Evolutionary conservation across 768 basidiomycete genomes (phyloP), one percentile per base, ranked within the genome.

Genomic region (Mycena filopes): DNA sequence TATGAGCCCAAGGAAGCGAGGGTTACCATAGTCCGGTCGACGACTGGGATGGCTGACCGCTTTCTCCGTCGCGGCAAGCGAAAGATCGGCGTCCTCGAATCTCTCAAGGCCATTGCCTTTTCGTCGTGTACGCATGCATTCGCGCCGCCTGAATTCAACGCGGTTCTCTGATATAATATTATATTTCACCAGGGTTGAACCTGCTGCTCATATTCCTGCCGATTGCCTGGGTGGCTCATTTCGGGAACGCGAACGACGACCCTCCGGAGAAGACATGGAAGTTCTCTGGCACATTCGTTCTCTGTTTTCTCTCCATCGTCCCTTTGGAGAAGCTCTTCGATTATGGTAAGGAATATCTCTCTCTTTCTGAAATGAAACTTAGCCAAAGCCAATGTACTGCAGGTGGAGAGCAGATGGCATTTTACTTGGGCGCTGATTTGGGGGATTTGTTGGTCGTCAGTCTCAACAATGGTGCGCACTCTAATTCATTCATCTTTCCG

Each of bases 391-490:
- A 60, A 15, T n/a, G 8, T 7, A 6, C 1, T 41, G 13, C 16
- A 69, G 67, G 68, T 43, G 85, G 83, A 55, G 83, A 84, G 58
- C 83, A 86, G 71, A 80, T 86, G 80, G 78, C 84, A 1, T 79
- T 83, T 53, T 91, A 90, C 72, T 74, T 82, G 11, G 85, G 90
- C 71, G 82, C 86, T 76, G 79, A 88, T 63, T 72, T 92, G 8
- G 91, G 91, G 9, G 91, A 93, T 69, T 75, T 92, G n/a, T 73
- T 91, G 23, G 77, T 84, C 15, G 80, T 91, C 41, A 88, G 89
- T 0, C 73, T 91, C 42, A 88, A 89, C 76, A 92, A 92, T 57
- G 48, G 49, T 38, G 15, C 41, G 13, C 15, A n/a, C 41, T 29
- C 13, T 25, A 33, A 18, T 50, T 43, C 20, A 31, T 15, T 11